These are phyloP conservation scores for Hypsizygus marmoreus DNA, from an alignment of 768 basidiomycete genomes.

Conservation along the genomic window DNA sequence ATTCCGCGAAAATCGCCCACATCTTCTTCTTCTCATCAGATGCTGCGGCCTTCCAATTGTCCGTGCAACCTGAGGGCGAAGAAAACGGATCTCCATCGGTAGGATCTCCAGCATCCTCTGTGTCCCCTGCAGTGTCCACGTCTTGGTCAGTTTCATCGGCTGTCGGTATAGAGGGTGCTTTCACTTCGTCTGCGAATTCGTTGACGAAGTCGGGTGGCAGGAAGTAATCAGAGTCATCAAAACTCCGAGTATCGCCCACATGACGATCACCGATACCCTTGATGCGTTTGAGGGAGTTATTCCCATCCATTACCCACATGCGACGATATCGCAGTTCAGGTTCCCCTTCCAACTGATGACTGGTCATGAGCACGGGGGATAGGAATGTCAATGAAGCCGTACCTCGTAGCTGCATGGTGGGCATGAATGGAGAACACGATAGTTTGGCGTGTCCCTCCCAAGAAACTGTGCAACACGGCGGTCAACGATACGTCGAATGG, in stretches of 20 bases:
- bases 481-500: constrained; percentile 22
- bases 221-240: constrained; percentile 25
- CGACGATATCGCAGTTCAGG: constrained; percentile 21
- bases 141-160: too few relatives aligned
- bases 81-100: neutral
- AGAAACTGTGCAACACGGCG: constrained; percentile 22
- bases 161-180: too few relatives aligned
- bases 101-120: constrained; percentile 10
- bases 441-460: constrained; percentile 27
- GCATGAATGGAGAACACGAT: constrained; percentile 34
- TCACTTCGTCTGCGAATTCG: constrained; percentile 30
- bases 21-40: constrained; percentile 30
- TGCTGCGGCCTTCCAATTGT: constrained; percentile 32
- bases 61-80: constrained; percentile 15
- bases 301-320: constrained; percentile 33
- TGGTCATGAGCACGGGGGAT: neutral
- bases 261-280: constrained; percentile 15
- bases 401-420: constrained; percentile 36
- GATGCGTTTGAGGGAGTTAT: constrained; percentile 32
- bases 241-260: constrained; percentile 16
- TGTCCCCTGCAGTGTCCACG: too few relatives aligned
- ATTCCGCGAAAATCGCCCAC: constrained; percentile 38
- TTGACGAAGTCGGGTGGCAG: constrained; percentile 27
- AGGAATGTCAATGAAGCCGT: neutral
- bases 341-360: constrained; percentile 29